Conservation (phyloP, 768 basidiomycete species). For the Boletus barrowsii region DNA sequence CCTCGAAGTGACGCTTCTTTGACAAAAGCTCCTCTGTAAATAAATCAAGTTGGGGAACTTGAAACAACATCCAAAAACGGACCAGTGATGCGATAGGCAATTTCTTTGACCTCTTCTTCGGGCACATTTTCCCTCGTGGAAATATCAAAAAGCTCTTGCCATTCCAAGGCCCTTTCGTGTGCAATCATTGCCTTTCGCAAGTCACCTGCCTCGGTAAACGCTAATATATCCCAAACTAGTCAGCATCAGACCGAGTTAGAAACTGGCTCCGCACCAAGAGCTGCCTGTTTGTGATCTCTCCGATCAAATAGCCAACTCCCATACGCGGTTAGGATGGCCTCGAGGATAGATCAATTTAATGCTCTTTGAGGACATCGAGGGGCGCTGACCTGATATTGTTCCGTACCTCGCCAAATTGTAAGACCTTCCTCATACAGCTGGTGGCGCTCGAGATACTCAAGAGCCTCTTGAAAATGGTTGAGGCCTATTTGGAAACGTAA, state of each 20-base stretch:
- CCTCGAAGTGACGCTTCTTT: constrained; percentile 79
- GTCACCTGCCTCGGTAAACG: constrained; percentile 67
- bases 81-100: constrained; percentile 83
- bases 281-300: constrained; percentile 81
- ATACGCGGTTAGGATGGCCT: constrained; percentile 73
- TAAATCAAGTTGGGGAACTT: constrained; percentile 2
- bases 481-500: constrained; percentile 43
- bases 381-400: constrained; percentile 55
- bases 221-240: constrained; percentile 37
- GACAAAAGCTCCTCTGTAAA: constrained; percentile 72
- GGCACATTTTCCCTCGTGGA: constrained; percentile 50
- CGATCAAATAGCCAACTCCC: constrained; percentile 87
- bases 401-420: constrained; percentile 65
- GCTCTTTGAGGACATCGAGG: neutral
- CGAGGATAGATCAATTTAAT: constrained; percentile 9
- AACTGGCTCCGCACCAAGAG: constrained; percentile 53
- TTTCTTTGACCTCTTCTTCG: constrained; percentile 55
- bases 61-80: constrained; percentile 20
- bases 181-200: constrained; percentile 78
- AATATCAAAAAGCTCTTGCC: constrained; percentile 89
- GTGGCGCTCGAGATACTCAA: constrained; percentile 76
- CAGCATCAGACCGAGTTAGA: neutral
- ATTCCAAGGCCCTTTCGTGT: constrained; percentile 82
- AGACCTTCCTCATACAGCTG: constrained; percentile 73
- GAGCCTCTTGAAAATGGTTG: constrained; percentile 73